Percentiles rank a stretch among this genome's conserved stretches.
These are phyloP conservation scores for Emergomyces pasteurianus DNA, from an alignment of 2,329 filamentous ascomycete species.

Conservation along the genomic window DNA sequence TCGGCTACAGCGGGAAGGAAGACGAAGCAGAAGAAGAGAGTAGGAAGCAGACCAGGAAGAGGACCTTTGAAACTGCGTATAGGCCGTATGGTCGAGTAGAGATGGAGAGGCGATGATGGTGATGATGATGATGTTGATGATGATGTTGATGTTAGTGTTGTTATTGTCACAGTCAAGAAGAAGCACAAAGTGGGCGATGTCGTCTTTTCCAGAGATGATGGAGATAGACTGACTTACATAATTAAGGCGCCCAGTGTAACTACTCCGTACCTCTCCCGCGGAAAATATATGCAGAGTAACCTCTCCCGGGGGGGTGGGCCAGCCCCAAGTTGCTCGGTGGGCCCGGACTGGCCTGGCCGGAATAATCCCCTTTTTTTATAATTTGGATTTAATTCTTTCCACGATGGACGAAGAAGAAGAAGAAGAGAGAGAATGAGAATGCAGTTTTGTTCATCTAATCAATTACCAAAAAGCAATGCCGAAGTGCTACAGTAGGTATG, in stretches of 20 bases:
- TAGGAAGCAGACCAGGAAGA: too few relatives aligned
- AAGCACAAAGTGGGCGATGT: background rate
- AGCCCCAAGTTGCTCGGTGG: background rate
- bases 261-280: background rate
- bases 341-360: background rate
- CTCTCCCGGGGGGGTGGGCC: background rate
- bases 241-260: background rate
- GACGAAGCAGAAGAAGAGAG: background rate
- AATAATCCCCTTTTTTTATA: background rate
- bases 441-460: too few relatives aligned
- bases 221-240: background rate
- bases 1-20: background rate
- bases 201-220: background rate
- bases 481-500: too few relatives aligned
- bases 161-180: too few relatives aligned
- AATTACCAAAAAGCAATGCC: too few relatives aligned
- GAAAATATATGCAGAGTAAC: background rate
- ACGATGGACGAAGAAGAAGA: background rate
- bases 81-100: too few relatives aligned
- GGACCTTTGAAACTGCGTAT: too few relatives aligned
- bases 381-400: background rate
- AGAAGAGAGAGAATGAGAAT: background rate
- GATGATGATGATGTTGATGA: too few relatives aligned
- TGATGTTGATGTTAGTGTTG: too few relatives aligned
- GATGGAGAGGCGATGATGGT: too few relatives aligned